phyloP scores from a whole-genome alignment of 768 basidiomycete species.

The Naganishia kalamii region DNA sequence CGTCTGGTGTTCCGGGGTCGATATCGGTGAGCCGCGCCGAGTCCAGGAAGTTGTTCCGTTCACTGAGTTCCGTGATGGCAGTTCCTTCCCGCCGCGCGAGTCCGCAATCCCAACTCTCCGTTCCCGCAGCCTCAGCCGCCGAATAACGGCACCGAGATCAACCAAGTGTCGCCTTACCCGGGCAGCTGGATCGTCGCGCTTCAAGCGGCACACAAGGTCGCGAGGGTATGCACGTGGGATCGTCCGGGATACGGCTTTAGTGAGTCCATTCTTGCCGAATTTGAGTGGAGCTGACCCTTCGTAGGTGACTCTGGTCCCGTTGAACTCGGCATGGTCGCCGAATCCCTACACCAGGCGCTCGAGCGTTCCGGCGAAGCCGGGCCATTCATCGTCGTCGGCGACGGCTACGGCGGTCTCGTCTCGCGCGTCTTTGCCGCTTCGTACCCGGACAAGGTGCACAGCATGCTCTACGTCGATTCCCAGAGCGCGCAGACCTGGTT shows the following conservation, averaged over 20 bases:
- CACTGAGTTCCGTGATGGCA: too few species aligned
- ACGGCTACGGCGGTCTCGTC: constrained; percentile 45
- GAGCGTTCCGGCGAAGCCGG: constrained; percentile 27
- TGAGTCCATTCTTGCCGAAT: too few species aligned
- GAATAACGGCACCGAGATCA: constrained; percentile 24
- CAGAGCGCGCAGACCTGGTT: constrained; percentile 45
- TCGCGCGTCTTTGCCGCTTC: constrained; percentile 41
- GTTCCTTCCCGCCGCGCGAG: constrained; percentile 32
- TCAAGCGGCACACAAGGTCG: constrained; percentile 36
- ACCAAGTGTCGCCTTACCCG: constrained; percentile 27
- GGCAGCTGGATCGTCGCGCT: constrained; percentile 44
- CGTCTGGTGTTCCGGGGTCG: constrained; percentile 44
- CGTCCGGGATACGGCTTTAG: constrained; percentile 46
- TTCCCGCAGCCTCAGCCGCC: constrained; percentile 23
- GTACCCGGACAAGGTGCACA: constrained; percentile 35
- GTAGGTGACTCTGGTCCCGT: constrained; percentile 37
- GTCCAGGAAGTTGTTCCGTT: too few species aligned
- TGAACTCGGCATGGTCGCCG: constrained; percentile 38
- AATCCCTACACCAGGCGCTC: constrained; percentile 36
- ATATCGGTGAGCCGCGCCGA: too few species aligned
- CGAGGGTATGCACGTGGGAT: constrained; percentile 45
- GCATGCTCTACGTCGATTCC: constrained; percentile 43
- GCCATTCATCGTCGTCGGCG: constrained; percentile 38
- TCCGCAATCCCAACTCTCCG: constrained; percentile 27
- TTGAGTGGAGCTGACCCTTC: too few species aligned